A percentile compares a stretch with the other conserved stretches of the same genome.
phyloP scores from a whole-genome alignment of 805 yeast species.

The Candida succiphila region DNA sequence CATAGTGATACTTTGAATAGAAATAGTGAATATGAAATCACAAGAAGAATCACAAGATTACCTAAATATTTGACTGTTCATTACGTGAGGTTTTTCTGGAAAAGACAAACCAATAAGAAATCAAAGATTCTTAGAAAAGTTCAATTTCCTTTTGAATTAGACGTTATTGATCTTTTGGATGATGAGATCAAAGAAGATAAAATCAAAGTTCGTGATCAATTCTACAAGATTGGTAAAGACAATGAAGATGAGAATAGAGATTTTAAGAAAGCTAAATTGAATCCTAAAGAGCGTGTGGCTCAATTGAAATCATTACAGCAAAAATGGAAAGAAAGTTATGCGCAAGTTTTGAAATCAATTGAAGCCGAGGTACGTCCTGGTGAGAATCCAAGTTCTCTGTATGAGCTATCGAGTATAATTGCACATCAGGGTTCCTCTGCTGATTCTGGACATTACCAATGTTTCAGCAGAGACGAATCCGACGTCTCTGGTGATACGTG shows the following conservation, averaged over 20 bases:
- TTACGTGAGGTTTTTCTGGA: conserved; percentile 94
- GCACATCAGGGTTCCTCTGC: conserved; percentile 95
- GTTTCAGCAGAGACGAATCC: conserved; percentile 64
- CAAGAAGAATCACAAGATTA: conserved; percentile 54
- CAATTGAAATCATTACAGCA: conserved; percentile 36
- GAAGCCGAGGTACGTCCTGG: conserved; percentile 33
- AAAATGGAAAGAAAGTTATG: conserved; percentile 39
- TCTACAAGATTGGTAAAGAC: conserved; percentile 67
- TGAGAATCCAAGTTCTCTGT: conserved; percentile 81
- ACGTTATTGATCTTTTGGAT: conserved; percentile 76
- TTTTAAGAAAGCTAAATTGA: conserved; percentile 49
- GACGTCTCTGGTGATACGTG: conserved; percentile 65
- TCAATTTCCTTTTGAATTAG: conserved; percentile 88
- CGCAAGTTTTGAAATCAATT: conserved; percentile 31
- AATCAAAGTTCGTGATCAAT: conserved; percentile 63
- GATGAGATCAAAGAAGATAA: conserved; percentile 63
- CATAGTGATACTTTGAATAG: conserved; percentile 58
- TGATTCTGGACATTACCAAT: conserved; percentile 95
- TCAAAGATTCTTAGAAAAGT: conserved; percentile 92
- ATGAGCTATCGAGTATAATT: conserved; percentile 72
- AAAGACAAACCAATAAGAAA: conserved; percentile 80
- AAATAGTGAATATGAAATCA: conserved; percentile 61
- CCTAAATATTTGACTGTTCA: conserved; percentile 88
- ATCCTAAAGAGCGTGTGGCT: conserved; percentile 33
- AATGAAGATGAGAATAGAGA: conserved; percentile 65